Conservation (phyloP, 495 filamentous ascomycete species). For the Aspergillus coremiiformis region DNA sequence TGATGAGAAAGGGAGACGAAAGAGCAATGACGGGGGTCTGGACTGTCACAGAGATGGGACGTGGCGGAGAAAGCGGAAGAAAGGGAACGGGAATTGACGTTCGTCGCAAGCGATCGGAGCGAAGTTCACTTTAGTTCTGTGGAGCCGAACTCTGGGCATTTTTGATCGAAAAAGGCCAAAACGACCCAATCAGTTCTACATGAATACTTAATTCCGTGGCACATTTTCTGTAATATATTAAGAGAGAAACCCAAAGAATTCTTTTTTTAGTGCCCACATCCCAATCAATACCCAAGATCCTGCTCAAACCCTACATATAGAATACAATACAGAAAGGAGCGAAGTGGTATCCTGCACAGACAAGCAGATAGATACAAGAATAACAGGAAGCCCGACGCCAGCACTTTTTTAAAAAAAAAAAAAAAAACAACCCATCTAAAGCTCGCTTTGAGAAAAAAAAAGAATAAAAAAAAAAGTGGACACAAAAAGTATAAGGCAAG, state of each 20-base stretch:
- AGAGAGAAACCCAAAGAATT: constrained; percentile 5
- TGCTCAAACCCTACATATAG: constrained; percentile 1
- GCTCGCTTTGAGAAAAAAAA: constrained; percentile 4
- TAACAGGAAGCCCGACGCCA: not conserved
- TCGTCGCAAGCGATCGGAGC: constrained; percentile 15
- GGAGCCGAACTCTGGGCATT: constrained; percentile 11
- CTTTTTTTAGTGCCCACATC: not conserved
- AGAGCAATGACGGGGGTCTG: not conserved
- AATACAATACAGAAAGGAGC: constrained; percentile 7
- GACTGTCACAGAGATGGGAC: constrained; percentile 10
- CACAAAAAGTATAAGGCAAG: not conserved
- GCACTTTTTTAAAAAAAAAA: too few species aligned
- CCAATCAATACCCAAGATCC: not conserved
- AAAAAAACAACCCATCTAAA: not conserved
- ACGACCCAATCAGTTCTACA: too few species aligned
- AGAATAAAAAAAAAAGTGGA: constrained; percentile 15
- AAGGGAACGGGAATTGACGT: constrained; percentile 21
- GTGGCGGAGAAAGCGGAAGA: constrained; percentile 17
- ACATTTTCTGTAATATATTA: not conserved
- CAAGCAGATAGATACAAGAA: constrained; percentile 1
- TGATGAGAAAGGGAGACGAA: constrained; percentile 22
- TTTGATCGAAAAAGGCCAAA: too few species aligned
- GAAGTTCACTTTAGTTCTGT: constrained; percentile 11
- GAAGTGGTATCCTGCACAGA: constrained; percentile 19
- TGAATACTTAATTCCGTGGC: not conserved